These are phyloP conservation scores for Oryza coarctata DNA, from an alignment of 176 grass and related monocot species.

Conservation along the genomic window DNA sequence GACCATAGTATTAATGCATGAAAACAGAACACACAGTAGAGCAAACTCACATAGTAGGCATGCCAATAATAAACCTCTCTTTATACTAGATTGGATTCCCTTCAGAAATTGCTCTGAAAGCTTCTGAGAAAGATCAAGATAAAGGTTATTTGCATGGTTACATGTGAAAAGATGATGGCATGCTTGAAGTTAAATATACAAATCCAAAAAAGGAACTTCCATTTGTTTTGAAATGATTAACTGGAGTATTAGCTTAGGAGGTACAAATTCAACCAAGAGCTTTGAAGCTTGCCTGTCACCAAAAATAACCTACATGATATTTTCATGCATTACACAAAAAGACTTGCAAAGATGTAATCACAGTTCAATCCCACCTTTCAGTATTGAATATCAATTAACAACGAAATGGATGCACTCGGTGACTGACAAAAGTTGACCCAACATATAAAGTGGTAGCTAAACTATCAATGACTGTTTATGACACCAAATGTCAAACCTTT, in stretches of 20 bases:
- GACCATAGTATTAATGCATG: background rate
- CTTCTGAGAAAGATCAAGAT: conserved; percentile 49
- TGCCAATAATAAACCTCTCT: conserved; percentile 73
- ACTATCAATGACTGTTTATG: background rate
- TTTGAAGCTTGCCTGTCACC: conserved; percentile 69
- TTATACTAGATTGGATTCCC: conserved; percentile 43
- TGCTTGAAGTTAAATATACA: conserved; percentile 6
- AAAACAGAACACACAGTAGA: background rate
- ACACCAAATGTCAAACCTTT: conserved; percentile 36
- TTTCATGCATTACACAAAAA: conserved; percentile 17
- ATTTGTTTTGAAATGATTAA: conserved; percentile 35
- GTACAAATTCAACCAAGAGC: conserved; percentile 67
- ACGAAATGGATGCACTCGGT: background rate
- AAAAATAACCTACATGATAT: conserved; percentile 51
- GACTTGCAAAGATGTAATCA: conserved; percentile 2
- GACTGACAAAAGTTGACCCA: background rate
- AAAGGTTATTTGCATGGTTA: background rate
- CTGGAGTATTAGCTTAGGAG: conserved; percentile 68
- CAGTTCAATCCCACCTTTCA: conserved; percentile 9
- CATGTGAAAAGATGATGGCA: background rate
- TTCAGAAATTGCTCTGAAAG: conserved; percentile 61
- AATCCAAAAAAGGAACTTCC: background rate
- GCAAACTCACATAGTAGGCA: conserved; percentile 64
- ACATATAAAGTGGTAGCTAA: background rate
- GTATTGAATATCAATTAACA: background rate